Base-by-base conservation (phyloP, 495 filamentous ascomycete species). In the Talaromyces borbonicus region DNA sequence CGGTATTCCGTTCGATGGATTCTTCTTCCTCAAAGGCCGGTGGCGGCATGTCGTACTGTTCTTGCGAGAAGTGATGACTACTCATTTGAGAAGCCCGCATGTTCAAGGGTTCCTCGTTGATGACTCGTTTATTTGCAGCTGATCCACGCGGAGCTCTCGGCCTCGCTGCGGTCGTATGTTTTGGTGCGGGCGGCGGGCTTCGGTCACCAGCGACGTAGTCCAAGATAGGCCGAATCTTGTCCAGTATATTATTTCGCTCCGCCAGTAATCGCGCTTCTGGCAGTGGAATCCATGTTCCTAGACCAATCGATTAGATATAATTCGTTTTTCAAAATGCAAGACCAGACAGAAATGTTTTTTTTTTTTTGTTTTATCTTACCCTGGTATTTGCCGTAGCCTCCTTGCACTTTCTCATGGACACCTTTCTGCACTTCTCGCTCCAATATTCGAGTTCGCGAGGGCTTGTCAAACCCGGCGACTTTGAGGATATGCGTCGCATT, bases 311-410 rank as follows among this genome's bases (percentile, higher is more conserved):
- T 46, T 7, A 46, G 30, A 27, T 11, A 6, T 36, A 22, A 14
- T 38, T 14, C 22, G 23, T 12, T 29, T 47, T 12, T 37, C 8
- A 3, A 12, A n/a, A 43, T 26, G 35, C 44, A 16, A 30, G 25
- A 25, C 38, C n/a, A 12, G 20, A 30, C 8, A 8, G n/a, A n/a
- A n/a, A n/a, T n/a, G n/a, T n/a, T n/a, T n/a, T n/a, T n/a, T n/a
- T n/a, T n/a, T n/a, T n/a, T n/a, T n/a, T n/a, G n/a, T 29, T 24
- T 20, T 43, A 8, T 12, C 30, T 9, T 52, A 86, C 89, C 89
- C 69, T 98, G 92, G 54, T 96, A 98, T 77, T 97, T 98, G 44
- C 92, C 92, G 63, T 97, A 98, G 18, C 92, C 92, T 50, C 92
- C 92, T 56, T 98, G 92, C 2, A 98, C 85, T 66, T 98, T 98